A percentile compares a stretch with the other conserved stretches of the same genome.
Evolutionary conservation across 495 filamentous ascomycete species (phyloP).

Genomic region (Lasiosphaeris hirsuta): DNA sequence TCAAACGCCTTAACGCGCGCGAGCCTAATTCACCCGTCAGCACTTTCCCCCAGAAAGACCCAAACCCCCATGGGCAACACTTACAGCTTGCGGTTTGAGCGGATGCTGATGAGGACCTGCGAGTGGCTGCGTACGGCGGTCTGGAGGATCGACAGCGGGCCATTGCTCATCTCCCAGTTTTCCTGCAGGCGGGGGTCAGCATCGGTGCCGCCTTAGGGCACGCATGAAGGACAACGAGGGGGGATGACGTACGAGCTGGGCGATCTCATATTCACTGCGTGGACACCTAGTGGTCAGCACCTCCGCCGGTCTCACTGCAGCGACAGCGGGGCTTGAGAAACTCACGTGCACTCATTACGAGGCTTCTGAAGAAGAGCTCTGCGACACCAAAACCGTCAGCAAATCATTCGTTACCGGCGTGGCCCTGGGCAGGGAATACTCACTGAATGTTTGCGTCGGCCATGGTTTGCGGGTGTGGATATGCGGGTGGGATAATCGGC

Average conservation of each 20-base stretch:
- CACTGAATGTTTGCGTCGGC: constrained; percentile 29
- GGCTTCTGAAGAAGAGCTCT: constrained; percentile 30
- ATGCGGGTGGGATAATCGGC: background rate
- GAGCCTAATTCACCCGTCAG: constrained; percentile 33
- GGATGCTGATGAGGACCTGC: constrained; percentile 86
- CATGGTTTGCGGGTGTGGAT: constrained; percentile 13
- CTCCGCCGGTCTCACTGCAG: background rate
- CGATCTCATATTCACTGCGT: constrained; percentile 28
- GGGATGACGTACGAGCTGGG: constrained; percentile 23
- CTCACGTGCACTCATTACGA: constrained; percentile 32
- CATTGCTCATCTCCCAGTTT: constrained; percentile 31
- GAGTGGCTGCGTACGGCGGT: constrained; percentile 83
- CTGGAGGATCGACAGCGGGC: constrained; percentile 72
- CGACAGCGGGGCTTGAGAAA: background rate
- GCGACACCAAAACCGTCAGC: constrained; percentile 4
- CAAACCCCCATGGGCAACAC: background rate
- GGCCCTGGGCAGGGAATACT: background rate
- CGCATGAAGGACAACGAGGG: too few species aligned
- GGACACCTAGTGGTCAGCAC: background rate
- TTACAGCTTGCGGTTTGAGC: constrained; percentile 76
- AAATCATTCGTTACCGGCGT: background rate
- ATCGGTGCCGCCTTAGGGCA: background rate
- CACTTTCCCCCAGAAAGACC: background rate
- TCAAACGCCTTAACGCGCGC: constrained; percentile 50
- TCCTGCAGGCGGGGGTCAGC: constrained; percentile 12